phyloP scores from a whole-genome alignment of 1,284 basidiomycete genomes.

The Anthracocystis walkeri region DNA sequence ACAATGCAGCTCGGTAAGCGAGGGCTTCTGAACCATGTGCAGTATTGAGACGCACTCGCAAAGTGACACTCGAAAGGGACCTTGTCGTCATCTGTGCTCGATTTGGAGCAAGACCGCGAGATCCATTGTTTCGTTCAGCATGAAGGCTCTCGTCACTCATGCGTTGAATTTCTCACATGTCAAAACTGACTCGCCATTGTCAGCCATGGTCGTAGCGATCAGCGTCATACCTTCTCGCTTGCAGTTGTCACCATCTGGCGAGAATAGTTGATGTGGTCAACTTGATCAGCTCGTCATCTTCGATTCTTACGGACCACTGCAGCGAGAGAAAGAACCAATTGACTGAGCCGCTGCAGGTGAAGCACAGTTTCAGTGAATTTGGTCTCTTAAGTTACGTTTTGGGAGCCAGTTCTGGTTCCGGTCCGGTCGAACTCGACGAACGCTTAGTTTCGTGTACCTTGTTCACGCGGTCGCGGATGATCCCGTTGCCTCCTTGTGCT shows the following conservation, averaged over 20 bases:
- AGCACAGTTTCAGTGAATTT: too few species aligned
- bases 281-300: neutral
- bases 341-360: slow-evolving; percentile 4
- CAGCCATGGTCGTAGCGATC: neutral
- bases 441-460: neutral
- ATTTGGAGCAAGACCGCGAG: too few species aligned
- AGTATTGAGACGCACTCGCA: too few species aligned
- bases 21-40: too few species aligned
- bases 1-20: too few species aligned
- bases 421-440: neutral
- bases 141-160: neutral
- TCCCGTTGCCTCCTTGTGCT: neutral
- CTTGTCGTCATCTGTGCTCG: too few species aligned
- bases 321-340: neutral
- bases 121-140: neutral
- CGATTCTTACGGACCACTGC: neutral
- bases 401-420: neutral
- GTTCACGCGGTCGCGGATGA: neutral
- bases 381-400: too few species aligned
- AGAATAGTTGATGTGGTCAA: neutral
- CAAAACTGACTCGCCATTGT: neutral
- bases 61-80: too few species aligned
- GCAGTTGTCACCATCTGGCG: neutral
- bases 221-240: slow-evolving; percentile 1
- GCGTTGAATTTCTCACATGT: neutral